Evolutionary conservation across 352 stramenopile species (phyloP).

Genomic region (Chrysophaeum taylorii): DNA sequence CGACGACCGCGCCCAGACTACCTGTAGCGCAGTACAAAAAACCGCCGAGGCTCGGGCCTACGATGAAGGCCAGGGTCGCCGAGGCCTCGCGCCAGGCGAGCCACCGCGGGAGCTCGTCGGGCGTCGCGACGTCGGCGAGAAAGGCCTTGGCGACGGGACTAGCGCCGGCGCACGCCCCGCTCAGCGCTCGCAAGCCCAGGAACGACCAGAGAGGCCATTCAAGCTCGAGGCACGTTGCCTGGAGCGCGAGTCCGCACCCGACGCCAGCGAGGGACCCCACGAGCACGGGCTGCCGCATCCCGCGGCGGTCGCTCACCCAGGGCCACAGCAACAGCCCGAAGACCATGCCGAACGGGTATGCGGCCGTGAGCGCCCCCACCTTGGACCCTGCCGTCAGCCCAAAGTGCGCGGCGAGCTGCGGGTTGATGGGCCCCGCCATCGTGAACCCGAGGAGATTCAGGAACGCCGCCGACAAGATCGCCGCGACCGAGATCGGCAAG

Average conservation of each 20-base stretch:
- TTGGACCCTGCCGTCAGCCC: too few species aligned
- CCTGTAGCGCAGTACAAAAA: constrained; percentile 25
- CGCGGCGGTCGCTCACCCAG: constrained; percentile 34
- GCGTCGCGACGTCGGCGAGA: constrained; percentile 38
- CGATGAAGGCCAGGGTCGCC: constrained; percentile 43
- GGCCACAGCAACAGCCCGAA: constrained; percentile 46
- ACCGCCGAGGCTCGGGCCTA: constrained; percentile 38
- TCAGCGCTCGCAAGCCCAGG: constrained; percentile 37
- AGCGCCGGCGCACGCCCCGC: constrained; percentile 40
- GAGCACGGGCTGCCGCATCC: constrained; percentile 40
- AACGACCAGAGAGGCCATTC: constrained; percentile 35
- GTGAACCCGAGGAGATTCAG: constrained; percentile 50
- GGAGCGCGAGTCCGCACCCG: constrained; percentile 36
- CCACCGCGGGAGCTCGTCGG: constrained; percentile 25
- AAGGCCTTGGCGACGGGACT: constrained; percentile 44
- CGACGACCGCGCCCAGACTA: constrained; percentile 5
- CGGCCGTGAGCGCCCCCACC: constrained; percentile 43
- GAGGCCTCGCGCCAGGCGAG: constrained; percentile 44
- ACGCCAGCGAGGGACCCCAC: constrained; percentile 35
- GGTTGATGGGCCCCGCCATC: constrained; percentile 46
- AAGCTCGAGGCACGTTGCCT: constrained; percentile 33
- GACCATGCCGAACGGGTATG: constrained; percentile 49
- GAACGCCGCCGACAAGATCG: constrained; percentile 39
- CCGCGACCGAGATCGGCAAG: constrained; percentile 25
- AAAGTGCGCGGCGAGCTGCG: too few species aligned